phyloP scores from a whole-genome alignment of 768 basidiomycete species.

The Lenzites betulinus region DNA sequence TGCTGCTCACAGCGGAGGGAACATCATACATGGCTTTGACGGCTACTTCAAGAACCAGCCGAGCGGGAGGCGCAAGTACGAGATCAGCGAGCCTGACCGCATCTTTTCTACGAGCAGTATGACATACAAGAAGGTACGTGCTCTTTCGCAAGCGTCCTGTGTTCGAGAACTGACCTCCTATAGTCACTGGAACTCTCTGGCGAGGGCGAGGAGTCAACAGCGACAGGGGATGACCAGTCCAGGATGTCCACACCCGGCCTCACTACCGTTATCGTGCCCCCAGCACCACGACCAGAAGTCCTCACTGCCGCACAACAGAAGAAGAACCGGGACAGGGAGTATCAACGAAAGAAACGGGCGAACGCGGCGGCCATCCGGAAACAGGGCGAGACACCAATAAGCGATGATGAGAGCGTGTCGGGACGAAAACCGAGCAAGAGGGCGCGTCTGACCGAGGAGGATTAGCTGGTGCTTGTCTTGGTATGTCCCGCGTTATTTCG shows the following conservation, averaged over 20 bases:
- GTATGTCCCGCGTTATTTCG: not conserved
- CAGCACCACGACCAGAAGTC: conserved; percentile 69
- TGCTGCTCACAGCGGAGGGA: conserved; percentile 73
- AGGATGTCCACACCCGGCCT: conserved; percentile 72
- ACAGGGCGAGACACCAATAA: conserved; percentile 54
- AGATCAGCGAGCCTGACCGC: conserved; percentile 75
- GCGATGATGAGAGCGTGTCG: conserved; percentile 69
- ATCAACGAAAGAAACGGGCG: conserved; percentile 77
- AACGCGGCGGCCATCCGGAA: conserved; percentile 55
- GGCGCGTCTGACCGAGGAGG: conserved; percentile 66
- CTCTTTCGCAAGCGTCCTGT: too few species aligned
- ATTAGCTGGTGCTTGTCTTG: conserved; percentile 37
- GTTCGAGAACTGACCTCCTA: not conserved
- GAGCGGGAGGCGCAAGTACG: conserved; percentile 66
- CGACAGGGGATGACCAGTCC: conserved; percentile 64
- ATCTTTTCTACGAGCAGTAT: conserved; percentile 82
- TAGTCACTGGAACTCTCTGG: conserved; percentile 77
- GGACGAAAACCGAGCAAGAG: conserved; percentile 67
- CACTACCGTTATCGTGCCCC: conserved; percentile 77
- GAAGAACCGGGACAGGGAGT: conserved; percentile 77
- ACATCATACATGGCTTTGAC: conserved; percentile 87
- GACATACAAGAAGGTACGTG: conserved; percentile 68
- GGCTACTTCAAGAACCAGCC: conserved; percentile 81
- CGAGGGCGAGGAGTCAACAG: conserved; percentile 64
- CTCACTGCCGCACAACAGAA: conserved; percentile 73